Evolutionary conservation across 2,329 filamentous ascomycete genomes (phyloP), one percentile per base, ranked within the genome.

Genomic region (Colletotrichum chlorophyti): DNA sequence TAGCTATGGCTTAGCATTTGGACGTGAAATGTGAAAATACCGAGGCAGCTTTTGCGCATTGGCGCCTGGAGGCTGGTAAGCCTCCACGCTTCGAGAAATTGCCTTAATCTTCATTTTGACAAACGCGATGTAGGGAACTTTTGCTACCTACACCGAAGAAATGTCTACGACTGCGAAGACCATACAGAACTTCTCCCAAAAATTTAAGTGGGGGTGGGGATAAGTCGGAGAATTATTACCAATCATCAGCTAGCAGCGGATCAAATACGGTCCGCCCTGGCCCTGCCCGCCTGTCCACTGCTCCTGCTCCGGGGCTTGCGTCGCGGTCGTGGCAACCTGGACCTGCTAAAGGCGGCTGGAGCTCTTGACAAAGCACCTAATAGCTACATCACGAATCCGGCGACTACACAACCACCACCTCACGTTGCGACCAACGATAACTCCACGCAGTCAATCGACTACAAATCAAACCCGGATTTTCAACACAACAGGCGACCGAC

Each of bases 11-110:
- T 43, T 40, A 15, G 8, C 41, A 27, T 7, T 8, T 21, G 17
- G 15, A 10, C 34, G 2, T 29, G 19, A 23, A 12, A 7, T 11
- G n/a, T 3, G 6, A 24, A 32, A 35, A 9, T 57, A 60, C 57
- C 57, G 45, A 31, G 87, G 85, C 66, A 84, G 78, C 68, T 87
- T 88, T 49, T 85, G 75, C 51, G 87, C 83, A 72, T 84, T 83
- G 53, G 86, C 86, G 60, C 89, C 89, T 15, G 87, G 82, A 24
- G 88, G 82, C 73, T 90, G 87, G 65, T 87, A 82, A 55, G 85
- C 83, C 67, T 83, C 79, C 37, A 85, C 77, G 24, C 88, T 85
- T 65, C 89, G 85, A 64, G 81, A 86, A 66, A 92, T 83, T 49
- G 88, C 86, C 76, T 86, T 86, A 67, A 87, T 83, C 76, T 85